These are phyloP conservation scores for Coniferiporia sulphurascens DNA, from an alignment of 1,284 basidiomycete species.

Conservation along the genomic window DNA sequence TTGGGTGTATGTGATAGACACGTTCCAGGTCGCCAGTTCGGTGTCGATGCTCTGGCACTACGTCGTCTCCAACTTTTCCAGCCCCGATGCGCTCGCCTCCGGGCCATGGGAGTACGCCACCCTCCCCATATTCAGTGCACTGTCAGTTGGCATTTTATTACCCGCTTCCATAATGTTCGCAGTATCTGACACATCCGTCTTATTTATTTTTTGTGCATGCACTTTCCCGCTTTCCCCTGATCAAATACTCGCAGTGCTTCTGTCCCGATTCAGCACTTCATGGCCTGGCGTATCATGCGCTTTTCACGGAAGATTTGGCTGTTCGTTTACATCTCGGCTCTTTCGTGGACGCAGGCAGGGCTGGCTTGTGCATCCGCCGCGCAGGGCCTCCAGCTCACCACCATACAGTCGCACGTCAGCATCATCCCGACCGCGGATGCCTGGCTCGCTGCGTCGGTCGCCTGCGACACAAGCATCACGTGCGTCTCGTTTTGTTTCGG, in stretches of 20 bases:
- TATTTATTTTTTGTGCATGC: too few species aligned
- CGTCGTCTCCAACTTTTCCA: conserved; percentile 9
- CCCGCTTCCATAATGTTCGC: not conserved
- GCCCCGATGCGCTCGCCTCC: conserved; percentile 2
- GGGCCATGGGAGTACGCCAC: conserved; percentile 9
- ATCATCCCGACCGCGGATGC: conserved; percentile 14
- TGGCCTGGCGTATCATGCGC: conserved; percentile 10
- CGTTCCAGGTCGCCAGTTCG: conserved; percentile 3
- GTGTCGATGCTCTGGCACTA: conserved; percentile 15
- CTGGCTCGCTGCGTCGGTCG: conserved; percentile 4
- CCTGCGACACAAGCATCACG: conserved; percentile 11
- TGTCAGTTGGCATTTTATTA: not conserved
- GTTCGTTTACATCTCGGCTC: conserved; percentile 4
- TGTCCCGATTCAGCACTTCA: conserved; percentile 15
- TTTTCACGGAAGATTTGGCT: conserved; percentile 1
- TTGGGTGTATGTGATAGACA: conserved; percentile 7
- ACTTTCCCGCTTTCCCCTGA: too few species aligned
- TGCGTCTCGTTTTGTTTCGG: not conserved
- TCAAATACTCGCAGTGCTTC: conserved; percentile 4
- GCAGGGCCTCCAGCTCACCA: not conserved
- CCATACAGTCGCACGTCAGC: conserved; percentile 1
- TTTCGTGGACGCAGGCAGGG: conserved; percentile 5
- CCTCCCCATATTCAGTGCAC: conserved; percentile 6
- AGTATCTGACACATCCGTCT: too few species aligned
- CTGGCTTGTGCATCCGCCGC: not conserved